Base-by-base conservation (phyloP, 768 basidiomycete genomes). In the Clavaria fumosa region DNA sequence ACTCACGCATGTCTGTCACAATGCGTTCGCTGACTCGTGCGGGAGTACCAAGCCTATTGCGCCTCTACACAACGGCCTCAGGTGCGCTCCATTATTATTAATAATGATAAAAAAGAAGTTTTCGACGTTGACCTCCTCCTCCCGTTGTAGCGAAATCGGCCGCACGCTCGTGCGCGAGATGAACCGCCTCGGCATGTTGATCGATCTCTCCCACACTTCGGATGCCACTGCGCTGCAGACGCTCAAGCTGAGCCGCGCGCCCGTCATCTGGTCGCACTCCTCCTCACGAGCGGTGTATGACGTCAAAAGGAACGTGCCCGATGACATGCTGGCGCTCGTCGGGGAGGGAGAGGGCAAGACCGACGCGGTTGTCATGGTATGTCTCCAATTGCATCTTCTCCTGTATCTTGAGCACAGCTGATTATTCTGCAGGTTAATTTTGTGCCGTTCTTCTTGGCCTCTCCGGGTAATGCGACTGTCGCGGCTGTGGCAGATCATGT, bases 261-360 rank as follows among this genome's bases (percentile, higher is more conserved):
- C 93, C 3, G 79, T 95, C 43, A 93, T 97, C 42, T 90, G 85
- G 77, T 88, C 82, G 1, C 93, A 97, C 55, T 91, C 89, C 0
- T 82, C 80, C 32, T 75, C 91, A 1, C 65, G 86, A 9, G 73
- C 77, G 7, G 64, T 95, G n/a, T 77, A 84, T 50, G 57, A 82
- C 44, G 75, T 80, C 31, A 67, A 75, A 1, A 71, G 89, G 27
- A 85, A 86, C 53, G 73, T 85, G 15, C 88, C 86, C 1, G 84
- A 91, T 52, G 62, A 76, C 28, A 59, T 95, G n/a, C 67, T 93
- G 11, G 51, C 58, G 26, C 60, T 78, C 43, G 64, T 93, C 24
- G 88, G 86, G 3, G 61, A 49, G 2, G 70, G 65, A 5, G 54
- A 65, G 39, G 71, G 69, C 14, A 69, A 86, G 61, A 77, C 61